A percentile compares a stretch with the other conserved stretches of the same genome.
phyloP scores from a whole-genome alignment of 345 rosid genomes.

The Excoecaria cochinchinensis region DNA sequence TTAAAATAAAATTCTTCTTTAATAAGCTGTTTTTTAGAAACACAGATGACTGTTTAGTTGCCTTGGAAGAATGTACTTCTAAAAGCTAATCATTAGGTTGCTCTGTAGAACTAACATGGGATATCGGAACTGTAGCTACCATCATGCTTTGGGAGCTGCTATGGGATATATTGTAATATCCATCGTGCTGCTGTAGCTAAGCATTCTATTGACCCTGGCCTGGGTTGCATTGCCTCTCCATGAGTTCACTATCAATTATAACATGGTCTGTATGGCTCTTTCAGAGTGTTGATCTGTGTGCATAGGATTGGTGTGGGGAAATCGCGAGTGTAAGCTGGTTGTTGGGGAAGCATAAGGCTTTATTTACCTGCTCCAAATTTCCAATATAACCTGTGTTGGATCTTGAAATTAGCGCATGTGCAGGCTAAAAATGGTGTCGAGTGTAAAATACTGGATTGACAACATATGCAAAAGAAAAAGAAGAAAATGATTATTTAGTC shows the following conservation, averaged over 20 bases:
- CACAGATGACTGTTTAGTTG: not conserved
- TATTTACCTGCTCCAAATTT: not conserved
- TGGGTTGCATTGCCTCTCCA: too few relatives aligned
- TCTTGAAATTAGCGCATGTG: too few relatives aligned
- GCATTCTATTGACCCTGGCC: too few relatives aligned
- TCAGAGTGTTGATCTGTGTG: not conserved
- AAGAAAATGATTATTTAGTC: not conserved
- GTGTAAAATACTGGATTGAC: not conserved
- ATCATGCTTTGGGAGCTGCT: too few relatives aligned
- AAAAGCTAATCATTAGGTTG: too few relatives aligned
- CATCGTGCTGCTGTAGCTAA: too few relatives aligned
- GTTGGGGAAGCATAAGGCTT: not conserved
- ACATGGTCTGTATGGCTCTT: not conserved
- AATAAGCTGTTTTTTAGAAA: not conserved
- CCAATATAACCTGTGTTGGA: not conserved
- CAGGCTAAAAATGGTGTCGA: not conserved
- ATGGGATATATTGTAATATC: too few relatives aligned
- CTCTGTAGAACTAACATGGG: too few relatives aligned
- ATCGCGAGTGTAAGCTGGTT: too few relatives aligned
- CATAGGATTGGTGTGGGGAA: not conserved
- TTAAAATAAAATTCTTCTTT: not conserved
- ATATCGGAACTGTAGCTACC: too few relatives aligned
- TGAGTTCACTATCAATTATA: not conserved
- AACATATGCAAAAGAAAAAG: not conserved
- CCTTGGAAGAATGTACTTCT: too few relatives aligned